Evolutionary conservation across 169 alveolate genomes (phyloP), one percentile per base, ranked within the genome.

Genomic region (Plasmodium adleri): DNA sequence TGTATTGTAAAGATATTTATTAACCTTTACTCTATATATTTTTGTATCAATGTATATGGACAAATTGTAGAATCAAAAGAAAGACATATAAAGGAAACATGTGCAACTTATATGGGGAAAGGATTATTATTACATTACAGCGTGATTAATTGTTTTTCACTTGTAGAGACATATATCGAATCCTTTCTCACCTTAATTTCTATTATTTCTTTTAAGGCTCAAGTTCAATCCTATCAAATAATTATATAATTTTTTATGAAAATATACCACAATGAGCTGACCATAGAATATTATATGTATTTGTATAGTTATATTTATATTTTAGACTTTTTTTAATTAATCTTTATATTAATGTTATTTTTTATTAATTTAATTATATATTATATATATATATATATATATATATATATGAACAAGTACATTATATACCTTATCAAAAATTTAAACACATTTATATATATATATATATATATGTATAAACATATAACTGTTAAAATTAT

Each of bases 201-300:
- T 32, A 83, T 83, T 68, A 17, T 83, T 17, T 74, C 68, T 13
- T 83, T 83, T 70, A 83, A 83, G 22, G 13, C 39, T 12, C 91
- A 83, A 62, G 85, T 83, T 24, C 91, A 83, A 62, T 39, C 49
- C 22, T 83, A 83, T 63, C 86, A 78, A 58, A 78, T 72, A 24
- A 78, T 78, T 43, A 71, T 78, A 9, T 78, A 78, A 72, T 62
- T 17, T n/a, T 20, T 6, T 50, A 26, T 32, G 43, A 13, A 15
- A 32, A 32, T 8, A 32, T 32, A 32, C 5, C 4, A 32, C 0
- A 32, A 32, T 32, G 45, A 32, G 9, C 3, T 32, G 7, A 32
- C 45, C 45, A 5, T 32, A 32, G 45, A 32, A 32, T 32, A 32
- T 5, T 32, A 32, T 32, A 32, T 5, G 1, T 1, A 32, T 32